Conservation (phyloP, 2,329 filamentous ascomycete genomes). For the Aphanocladium album region DNA sequence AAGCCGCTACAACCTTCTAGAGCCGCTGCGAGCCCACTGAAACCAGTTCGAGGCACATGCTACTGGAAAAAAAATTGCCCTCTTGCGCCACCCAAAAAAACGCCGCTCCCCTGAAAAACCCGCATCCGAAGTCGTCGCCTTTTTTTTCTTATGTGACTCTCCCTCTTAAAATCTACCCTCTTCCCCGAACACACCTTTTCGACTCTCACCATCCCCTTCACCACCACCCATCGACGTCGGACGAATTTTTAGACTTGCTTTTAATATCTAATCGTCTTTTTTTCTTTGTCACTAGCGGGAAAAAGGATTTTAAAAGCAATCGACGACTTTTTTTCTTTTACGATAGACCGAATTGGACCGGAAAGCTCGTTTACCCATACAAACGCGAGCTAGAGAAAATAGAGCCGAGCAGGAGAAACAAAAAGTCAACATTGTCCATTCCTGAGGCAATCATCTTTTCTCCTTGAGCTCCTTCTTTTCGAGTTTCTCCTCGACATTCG, state of each 20-base stretch:
- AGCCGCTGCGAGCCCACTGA: background rate
- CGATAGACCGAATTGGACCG: background rate
- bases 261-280: background rate
- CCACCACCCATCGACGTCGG: background rate
- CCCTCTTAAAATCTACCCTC: constrained; percentile 4
- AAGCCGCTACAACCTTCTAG: background rate
- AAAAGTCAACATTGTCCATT: background rate
- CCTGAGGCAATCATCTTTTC: background rate
- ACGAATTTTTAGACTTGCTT: constrained; percentile 10
- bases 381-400: background rate
- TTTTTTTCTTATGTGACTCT: background rate
- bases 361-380: background rate
- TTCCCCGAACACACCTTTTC: background rate
- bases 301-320: background rate
- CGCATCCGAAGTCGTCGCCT: constrained; percentile 11
- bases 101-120: constrained; percentile 15
- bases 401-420: background rate
- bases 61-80: constrained; percentile 1
- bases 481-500: background rate
- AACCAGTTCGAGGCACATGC: background rate
- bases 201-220: background rate
- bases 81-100: constrained; percentile 7
- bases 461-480: background rate
- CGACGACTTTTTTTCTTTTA: background rate
- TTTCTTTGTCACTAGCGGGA: background rate